Evolutionary conservation across 352 stramenopile genomes (phyloP).

Genomic region (Globisporangium megalacanthum): DNA sequence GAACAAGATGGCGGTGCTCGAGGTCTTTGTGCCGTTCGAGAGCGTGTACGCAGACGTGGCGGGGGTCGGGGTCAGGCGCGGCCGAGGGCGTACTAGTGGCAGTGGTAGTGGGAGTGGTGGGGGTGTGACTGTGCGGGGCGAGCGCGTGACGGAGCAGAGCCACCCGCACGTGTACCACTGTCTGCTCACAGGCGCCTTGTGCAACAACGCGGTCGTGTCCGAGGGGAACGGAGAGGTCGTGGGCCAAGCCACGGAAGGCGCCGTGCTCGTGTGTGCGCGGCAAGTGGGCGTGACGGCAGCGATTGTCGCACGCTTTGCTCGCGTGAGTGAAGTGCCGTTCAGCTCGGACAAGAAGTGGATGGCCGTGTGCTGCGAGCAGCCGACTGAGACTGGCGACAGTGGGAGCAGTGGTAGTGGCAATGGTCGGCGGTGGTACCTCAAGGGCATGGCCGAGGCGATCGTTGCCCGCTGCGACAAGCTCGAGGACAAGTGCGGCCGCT

Average conservation of each 20-base stretch:
- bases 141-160: slow-evolving; percentile 48
- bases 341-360: slow-evolving; percentile 96
- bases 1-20: slow-evolving; percentile 96
- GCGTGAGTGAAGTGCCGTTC: slow-evolving; percentile 92
- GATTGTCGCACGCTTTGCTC: slow-evolving; percentile 44
- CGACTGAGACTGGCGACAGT: too few relatives aligned
- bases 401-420: too few relatives aligned
- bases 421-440: slow-evolving; percentile 59
- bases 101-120: not conserved
- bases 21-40: slow-evolving; percentile 81
- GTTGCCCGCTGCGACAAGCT: slow-evolving; percentile 67
- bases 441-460: slow-evolving; percentile 83
- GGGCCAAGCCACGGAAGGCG: slow-evolving; percentile 77
- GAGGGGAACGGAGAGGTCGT: slow-evolving; percentile 55
- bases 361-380: slow-evolving; percentile 85
- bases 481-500: slow-evolving; percentile 63
- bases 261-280: slow-evolving; percentile 59
- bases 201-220: slow-evolving; percentile 67
- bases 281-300: slow-evolving; percentile 50
- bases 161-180: slow-evolving; percentile 75
- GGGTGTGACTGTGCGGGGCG: slow-evolving; percentile 53
- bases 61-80: slow-evolving; percentile 50
- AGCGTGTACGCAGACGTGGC: slow-evolving; percentile 56
- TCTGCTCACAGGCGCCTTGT: slow-evolving; percentile 65
- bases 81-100: slow-evolving; percentile 4